Base-by-base conservation (phyloP, 2,329 filamentous ascomycete species). In the Chrysoporthe deuterocubensis region DNA sequence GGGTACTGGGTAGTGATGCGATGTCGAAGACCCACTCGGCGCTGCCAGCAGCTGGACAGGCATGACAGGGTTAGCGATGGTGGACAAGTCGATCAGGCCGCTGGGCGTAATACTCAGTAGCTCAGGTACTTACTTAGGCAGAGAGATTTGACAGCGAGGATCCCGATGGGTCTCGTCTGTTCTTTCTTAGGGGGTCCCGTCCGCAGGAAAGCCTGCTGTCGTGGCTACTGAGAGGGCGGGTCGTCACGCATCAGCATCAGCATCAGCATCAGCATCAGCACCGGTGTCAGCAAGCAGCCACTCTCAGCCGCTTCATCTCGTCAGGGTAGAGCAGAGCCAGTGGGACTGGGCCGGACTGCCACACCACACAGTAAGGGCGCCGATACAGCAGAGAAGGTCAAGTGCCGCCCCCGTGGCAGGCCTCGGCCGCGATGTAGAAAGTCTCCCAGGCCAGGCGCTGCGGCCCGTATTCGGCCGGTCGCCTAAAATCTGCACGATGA, bases 401-500 rank as follows among this genome's bases (percentile, higher is more conserved):
- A 54, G 50, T 52, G 21, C n/a, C 21, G 50, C 5, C 6, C 6
- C 37, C 37, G 37, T 32, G 50, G 50, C 50, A 26, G 50, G 14
- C 11, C 16, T 54, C 16, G 7, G 21, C 26, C 4, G 50, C 26
- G 46, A 26, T 50, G 46, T 26, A 11, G 13, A 4, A 52, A n/a
- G 26, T n/a, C 3, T 50, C n/a, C 32, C 26, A 34, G 32, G 32
- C 34, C 32, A 37, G 52, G 52, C 18, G 21, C 16, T n/a, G 46
- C 9, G 16, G 11, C 50, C 48, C 62, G 50, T 64, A 64, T 56
- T 44, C 48, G 48, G 62, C 62, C 50, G 21, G 37, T 64, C 50
- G 62, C 62, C 62, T 57, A 26, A 54, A 64, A 34, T n/a, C 52
- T 56, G 62, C 61, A 43, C 48, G 4, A 43, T 34, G 61, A 52